Evolutionary conservation across 116 monocot genomes (phyloP), one percentile per base, ranked within the genome.

Genomic region (Phalaenopsis hybrid): DNA sequence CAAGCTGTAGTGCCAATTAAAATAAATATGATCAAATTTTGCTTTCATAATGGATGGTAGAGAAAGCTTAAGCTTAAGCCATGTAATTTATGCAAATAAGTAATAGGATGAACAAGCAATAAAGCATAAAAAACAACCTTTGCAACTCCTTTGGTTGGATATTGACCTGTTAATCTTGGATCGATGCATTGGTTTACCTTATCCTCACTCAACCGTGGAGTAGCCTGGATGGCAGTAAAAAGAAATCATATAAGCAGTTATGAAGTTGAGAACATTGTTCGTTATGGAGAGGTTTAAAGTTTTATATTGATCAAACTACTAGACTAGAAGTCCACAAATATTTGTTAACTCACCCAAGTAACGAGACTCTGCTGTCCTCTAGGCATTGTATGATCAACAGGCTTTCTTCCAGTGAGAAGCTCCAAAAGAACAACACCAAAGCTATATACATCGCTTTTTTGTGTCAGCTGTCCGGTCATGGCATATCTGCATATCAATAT

Each of bases 381-480:
- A 67, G 96, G 96, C 96, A 96, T 93, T 57, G 93, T 96, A 84
- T 93, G 96, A 75, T 96, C 96, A 85, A 96, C 93, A 46, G 96
- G 96, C 82, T 96, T 96, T 79, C 96, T 88, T 45, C 96, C 96
- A 9, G 96, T 93, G 79, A 96, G 83, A 82, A 96, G 96, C 85
- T 96, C 96, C 83, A 96, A 84, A 81, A 96, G 92, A 84, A 96
- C 96, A 48, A 96, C 96, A 43, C 96, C 96, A 83, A 92, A 96
- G 88, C 93, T 96, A 85, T 96, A 96, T 18, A 96, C 96, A 74
- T 96, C 96, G 86, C 96, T 96, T 83, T 96, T 96, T 86, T 93
- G 90, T 13, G 93, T 92, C 85, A 96, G 84, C 77, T 93, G 93
- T 61, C 96, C 96, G 46, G 96, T 96, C 96, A 96, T 96, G 9